These are phyloP conservation scores for Tripterygium wilfordii DNA, from an alignment of 177 flowering plant genomes.

Conservation along the genomic window DNA sequence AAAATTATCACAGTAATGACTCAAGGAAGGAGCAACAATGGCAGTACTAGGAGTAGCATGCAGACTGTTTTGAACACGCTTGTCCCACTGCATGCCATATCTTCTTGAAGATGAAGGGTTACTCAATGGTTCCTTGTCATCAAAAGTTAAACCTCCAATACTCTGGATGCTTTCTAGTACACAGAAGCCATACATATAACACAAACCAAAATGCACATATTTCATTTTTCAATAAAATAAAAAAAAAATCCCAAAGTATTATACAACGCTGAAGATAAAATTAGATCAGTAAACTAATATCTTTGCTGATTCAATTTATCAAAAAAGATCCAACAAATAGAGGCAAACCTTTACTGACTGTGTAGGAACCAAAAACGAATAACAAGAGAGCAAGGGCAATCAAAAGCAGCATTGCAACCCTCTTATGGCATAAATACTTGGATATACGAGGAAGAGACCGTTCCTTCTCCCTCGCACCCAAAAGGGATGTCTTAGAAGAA, in stretches of 20 bases:
- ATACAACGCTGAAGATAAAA: neutral
- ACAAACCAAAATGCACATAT: too few species aligned
- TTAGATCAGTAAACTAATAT: neutral
- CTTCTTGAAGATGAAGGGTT: slow-evolving; percentile 1
- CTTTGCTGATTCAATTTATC: neutral
- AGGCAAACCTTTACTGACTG: slow-evolving; percentile 37
- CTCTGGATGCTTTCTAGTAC: too few species aligned
- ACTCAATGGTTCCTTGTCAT: too few species aligned
- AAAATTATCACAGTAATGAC: slow-evolving; percentile 32
- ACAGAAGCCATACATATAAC: too few species aligned
- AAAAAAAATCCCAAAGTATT: too few species aligned
- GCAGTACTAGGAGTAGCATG: slow-evolving; percentile 3
- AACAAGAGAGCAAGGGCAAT: slow-evolving; percentile 32
- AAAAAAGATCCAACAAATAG: neutral
- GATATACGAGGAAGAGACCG: slow-evolving; percentile 23
- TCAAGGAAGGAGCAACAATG: neutral
- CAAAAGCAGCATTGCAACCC: slow-evolving; percentile 45
- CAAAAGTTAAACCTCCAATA: too few species aligned
- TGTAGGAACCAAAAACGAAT: slow-evolving; percentile 29
- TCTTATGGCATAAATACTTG: slow-evolving; percentile 27
- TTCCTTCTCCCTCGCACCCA: slow-evolving; percentile 41
- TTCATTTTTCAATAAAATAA: too few species aligned
- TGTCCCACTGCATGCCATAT: neutral
- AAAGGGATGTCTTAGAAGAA: slow-evolving; percentile 21
- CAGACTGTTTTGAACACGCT: slow-evolving; percentile 1